phyloP scores from a whole-genome alignment of 306 rosid species.

The Citrullus amarus region DNA sequence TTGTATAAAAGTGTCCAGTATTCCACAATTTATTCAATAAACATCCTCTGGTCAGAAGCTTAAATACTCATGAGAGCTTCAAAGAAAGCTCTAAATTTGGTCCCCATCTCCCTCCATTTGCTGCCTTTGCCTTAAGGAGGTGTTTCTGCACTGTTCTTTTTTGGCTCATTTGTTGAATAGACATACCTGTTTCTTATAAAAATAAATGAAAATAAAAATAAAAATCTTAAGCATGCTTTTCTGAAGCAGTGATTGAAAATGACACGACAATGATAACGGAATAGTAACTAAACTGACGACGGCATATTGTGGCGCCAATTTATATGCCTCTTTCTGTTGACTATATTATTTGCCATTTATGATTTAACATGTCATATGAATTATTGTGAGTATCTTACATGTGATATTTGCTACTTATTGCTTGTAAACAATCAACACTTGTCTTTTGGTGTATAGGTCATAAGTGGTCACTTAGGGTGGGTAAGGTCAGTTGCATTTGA shows the following conservation, averaged over 20 bases:
- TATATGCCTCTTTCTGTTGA: not conserved
- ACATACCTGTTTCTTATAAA: not conserved
- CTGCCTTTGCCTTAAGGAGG: too few species aligned
- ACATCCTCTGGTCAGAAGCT: not conserved
- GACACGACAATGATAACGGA: not conserved
- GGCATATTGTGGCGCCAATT: not conserved
- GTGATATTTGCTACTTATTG: not conserved
- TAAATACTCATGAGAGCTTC: too few species aligned
- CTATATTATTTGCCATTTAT: not conserved
- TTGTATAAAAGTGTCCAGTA: not conserved
- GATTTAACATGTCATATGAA: not conserved
- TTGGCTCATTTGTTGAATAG: not conserved
- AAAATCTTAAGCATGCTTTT: not conserved
- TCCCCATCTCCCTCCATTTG: not conserved
- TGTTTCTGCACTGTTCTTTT: not conserved
- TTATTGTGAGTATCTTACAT: not conserved
- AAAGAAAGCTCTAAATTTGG: too few species aligned
- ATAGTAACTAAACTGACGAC: not conserved
- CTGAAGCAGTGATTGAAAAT: not conserved
- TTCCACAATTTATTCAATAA: not conserved
- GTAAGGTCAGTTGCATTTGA: slow-evolving; percentile 95
- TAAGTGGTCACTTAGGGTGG: slow-evolving; percentile 99
- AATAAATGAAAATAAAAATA: too few species aligned
- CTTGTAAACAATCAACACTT: not conserved
- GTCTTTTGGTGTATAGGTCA: slow-evolving; percentile 44